phyloP scores from a whole-genome alignment of 805 yeast species.

The Saccharomycopsis olivae region DNA sequence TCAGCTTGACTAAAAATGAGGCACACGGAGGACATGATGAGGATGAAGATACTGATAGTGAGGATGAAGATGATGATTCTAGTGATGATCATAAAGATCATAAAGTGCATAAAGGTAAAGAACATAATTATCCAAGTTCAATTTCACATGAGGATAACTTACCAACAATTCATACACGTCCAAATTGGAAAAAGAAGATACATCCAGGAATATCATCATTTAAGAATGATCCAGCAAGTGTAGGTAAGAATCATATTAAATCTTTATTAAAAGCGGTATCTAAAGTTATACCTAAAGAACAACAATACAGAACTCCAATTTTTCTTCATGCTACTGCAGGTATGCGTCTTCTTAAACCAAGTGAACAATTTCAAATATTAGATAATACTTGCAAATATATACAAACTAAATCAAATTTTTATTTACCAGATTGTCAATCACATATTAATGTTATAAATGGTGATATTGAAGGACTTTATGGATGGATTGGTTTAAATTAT shows the following conservation, averaged over 20 bases:
- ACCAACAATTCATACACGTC: slow-evolving; percentile 27
- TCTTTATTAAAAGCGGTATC: slow-evolving; percentile 38
- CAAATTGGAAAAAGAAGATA: slow-evolving; percentile 40
- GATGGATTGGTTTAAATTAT: slow-evolving; percentile 57
- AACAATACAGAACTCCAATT: slow-evolving; percentile 53
- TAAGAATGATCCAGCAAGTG: slow-evolving; percentile 34
- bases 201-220: slow-evolving; percentile 50
- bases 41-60: slow-evolving; percentile 10
- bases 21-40: slow-evolving; percentile 18
- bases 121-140: slow-evolving; percentile 8
- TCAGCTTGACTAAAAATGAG: slow-evolving; percentile 16
- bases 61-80: slow-evolving; percentile 8
- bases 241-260: slow-evolving; percentile 42
- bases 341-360: slow-evolving; percentile 45
- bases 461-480: slow-evolving; percentile 54
- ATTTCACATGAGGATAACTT: slow-evolving; percentile 17
- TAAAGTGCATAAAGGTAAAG: slow-evolving; percentile 18
- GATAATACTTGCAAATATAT: slow-evolving; percentile 41
- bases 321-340: slow-evolving; percentile 67
- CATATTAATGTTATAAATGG: slow-evolving; percentile 56
- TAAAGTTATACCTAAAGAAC: slow-evolving; percentile 46
- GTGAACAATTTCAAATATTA: slow-evolving; percentile 37
- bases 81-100: slow-evolving; percentile 19
- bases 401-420: slow-evolving; percentile 36
- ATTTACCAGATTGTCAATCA: slow-evolving; percentile 47